A percentile compares a stretch with the other conserved stretches of the same genome.
phyloP scores from a whole-genome alignment of 352 stramenopile species.

The Aphanomyces astaci region DNA sequence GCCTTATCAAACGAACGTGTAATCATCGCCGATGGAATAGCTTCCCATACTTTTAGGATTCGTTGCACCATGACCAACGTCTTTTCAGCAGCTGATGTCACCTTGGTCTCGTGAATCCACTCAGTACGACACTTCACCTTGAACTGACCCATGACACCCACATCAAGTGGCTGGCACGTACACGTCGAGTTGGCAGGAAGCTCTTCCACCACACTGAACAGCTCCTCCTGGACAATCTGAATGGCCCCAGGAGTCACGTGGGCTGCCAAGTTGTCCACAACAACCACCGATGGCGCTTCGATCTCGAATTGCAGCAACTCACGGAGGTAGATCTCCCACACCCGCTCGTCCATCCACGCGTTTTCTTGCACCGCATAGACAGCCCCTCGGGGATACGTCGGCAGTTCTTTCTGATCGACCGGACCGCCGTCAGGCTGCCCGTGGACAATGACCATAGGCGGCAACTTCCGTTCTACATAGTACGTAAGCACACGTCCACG shows the following conservation, averaged over 20 bases:
- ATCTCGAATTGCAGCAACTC: neutral
- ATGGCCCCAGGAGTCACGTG: neutral
- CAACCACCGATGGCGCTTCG: neutral
- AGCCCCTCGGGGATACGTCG: neutral
- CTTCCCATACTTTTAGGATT: neutral
- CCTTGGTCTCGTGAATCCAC: neutral
- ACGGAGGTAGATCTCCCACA: slow-evolving; percentile 6
- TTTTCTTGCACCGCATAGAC: slow-evolving; percentile 10
- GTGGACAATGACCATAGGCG: neutral
- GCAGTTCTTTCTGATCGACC: neutral
- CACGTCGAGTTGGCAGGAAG: neutral
- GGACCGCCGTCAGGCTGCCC: neutral
- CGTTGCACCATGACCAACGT: neutral
- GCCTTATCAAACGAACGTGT: too few relatives aligned
- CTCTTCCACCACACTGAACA: neutral
- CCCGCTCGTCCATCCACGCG: neutral
- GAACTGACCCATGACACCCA: slow-evolving; percentile 7
- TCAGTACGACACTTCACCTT: neutral
- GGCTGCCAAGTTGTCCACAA: neutral
- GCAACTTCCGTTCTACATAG: neutral
- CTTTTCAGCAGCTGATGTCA: neutral
- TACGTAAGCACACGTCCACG: neutral
- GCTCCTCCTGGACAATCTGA: neutral
- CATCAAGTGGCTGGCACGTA: slow-evolving; percentile 7
- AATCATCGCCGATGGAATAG: neutral